phyloP scores from a whole-genome alignment of 2,329 filamentous ascomycete genomes.

The Rutstroemia sp. region DNA sequence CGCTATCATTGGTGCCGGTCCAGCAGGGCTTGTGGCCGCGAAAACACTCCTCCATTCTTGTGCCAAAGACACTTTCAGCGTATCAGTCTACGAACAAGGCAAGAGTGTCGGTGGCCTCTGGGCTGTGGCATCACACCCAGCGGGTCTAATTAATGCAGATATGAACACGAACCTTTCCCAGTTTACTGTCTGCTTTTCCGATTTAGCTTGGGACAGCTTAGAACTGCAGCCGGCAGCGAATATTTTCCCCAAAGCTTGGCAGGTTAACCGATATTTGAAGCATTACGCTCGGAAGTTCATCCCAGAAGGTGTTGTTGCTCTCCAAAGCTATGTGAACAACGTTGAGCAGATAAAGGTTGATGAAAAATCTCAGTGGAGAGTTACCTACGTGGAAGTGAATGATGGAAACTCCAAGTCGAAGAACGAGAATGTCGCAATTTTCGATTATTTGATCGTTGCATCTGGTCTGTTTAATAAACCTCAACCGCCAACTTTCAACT shows the following conservation, averaged over 20 bases:
- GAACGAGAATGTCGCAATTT: not conserved
- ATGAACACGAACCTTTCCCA: slow-evolving; percentile 10
- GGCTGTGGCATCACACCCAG: slow-evolving; percentile 7
- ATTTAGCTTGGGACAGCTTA: slow-evolving; percentile 8
- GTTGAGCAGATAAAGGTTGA: not conserved
- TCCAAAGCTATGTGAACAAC: not conserved
- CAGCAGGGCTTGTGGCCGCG: slow-evolving; percentile 12
- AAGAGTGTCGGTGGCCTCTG: slow-evolving; percentile 9
- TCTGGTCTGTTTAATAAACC: not conserved
- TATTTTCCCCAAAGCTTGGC: slow-evolving; percentile 6
- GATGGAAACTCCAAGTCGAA: not conserved
- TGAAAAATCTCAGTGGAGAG: not conserved
- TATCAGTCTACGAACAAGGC: slow-evolving; percentile 8
- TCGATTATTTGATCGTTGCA: slow-evolving; percentile 5
- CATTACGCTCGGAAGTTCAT: slow-evolving; percentile 5
- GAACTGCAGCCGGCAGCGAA: not conserved
- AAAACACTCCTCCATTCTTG: slow-evolving; percentile 9
- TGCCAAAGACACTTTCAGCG: not conserved
- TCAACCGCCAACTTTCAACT: not conserved
- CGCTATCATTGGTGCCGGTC: slow-evolving; percentile 11
- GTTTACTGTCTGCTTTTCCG: slow-evolving; percentile 12
- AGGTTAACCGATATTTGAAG: slow-evolving; percentile 11
- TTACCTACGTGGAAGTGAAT: not conserved
- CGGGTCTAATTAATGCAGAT: slow-evolving; percentile 6
- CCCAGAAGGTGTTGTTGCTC: not conserved